Percentiles rank a stretch among this genome's conserved stretches.
phyloP scores from a whole-genome alignment of 1,139 yeast genomes.

The Diutina pseudorugosa region DNA sequence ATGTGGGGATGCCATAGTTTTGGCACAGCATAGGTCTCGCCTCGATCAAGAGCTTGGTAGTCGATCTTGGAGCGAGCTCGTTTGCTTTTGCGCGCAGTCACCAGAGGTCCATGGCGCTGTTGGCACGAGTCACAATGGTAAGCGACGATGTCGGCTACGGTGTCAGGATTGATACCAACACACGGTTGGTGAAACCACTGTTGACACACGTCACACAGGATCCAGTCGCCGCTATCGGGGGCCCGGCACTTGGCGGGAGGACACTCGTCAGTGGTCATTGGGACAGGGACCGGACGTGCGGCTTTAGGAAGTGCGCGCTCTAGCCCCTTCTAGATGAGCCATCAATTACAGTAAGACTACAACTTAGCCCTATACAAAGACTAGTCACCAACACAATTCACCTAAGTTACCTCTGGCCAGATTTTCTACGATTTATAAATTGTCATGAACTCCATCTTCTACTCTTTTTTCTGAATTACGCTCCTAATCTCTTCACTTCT shows the following conservation, averaged over 20 bases:
- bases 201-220: conserved; percentile 48
- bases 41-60: conserved; percentile 71
- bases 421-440: too few species aligned
- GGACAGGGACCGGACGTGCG: too few species aligned
- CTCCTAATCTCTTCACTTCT: too few species aligned
- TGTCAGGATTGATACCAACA: conserved; percentile 22
- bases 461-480: too few species aligned
- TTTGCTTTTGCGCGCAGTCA: conserved; percentile 41
- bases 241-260: not conserved
- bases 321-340: too few species aligned
- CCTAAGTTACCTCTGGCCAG: too few species aligned
- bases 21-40: conserved; percentile 49
- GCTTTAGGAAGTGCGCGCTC: too few species aligned
- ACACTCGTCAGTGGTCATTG: not conserved
- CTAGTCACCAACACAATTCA: too few species aligned
- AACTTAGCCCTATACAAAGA: too few species aligned
- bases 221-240: conserved; percentile 24
- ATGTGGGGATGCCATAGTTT: conserved; percentile 56
- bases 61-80: conserved; percentile 48
- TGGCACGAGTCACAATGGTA: conserved; percentile 48
- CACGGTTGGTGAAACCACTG: conserved; percentile 55
- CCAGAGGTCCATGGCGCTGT: conserved; percentile 37
- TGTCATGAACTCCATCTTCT: too few species aligned
- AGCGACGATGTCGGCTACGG: conserved; percentile 26
- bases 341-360: too few species aligned